Base-by-base conservation (phyloP, 1,139 yeast species). In the Yamadazyma diospyri region DNA sequence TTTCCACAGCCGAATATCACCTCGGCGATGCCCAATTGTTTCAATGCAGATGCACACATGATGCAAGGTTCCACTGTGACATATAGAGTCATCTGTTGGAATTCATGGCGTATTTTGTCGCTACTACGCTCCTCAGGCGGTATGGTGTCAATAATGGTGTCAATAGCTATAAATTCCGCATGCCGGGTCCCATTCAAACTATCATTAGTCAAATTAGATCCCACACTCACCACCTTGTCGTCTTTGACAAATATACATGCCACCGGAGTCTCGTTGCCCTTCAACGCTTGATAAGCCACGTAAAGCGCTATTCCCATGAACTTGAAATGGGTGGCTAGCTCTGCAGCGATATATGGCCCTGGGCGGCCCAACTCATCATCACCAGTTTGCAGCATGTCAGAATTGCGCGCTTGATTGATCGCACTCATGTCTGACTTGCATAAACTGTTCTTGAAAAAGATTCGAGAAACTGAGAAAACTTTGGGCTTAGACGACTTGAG, bases 41-140 rank as follows among this genome's bases (percentile, higher is more conserved):
- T 73, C 32, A 92, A 60, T 2, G 95, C 92, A 18, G 94, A 81
- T 0, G 97, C 97, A 63, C 99, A 92, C 99, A 92, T 92, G 8
- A 94, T 82, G 55, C 99, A 92, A 0, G 99, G 99, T 56, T 92
- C 99, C 1, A 92, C 97, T 0, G 97, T 87, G 16, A 92, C 99
- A 55, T 88, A 92, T 13, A 92, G 64, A 21, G 78, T 78, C 12
- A 40, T 76, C 54, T 44, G 72, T 67, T 33, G 60, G 48, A 58
- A 87, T 63, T 10, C 78, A 46, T 9, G 47, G 38, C 18, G 48
- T 16, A 54, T 16, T 44, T 43, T 30, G 37, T 51, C 10, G 33
- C 34, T 11, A 3, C 9, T 23, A 10, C 27, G 27, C 5, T 29
- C 27, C 14, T 16, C 7, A 12, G 21, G 5, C 5, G 25, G 25